phyloP scores from a whole-genome alignment of 352 stramenopile genomes.

The Pythium guiyangense region DNA sequence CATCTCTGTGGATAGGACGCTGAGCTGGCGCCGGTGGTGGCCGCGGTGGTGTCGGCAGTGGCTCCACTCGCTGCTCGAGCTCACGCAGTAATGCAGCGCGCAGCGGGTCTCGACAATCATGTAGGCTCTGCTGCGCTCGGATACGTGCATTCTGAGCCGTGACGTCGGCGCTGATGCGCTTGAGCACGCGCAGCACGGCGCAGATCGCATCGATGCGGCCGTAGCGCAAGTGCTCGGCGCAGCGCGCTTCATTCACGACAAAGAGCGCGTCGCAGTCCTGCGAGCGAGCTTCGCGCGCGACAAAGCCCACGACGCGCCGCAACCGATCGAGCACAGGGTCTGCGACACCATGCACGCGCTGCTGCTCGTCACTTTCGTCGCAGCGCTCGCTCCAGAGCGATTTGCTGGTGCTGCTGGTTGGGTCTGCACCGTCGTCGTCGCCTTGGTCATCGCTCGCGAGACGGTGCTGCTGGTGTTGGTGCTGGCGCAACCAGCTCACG shows the following conservation, averaged over 20 bases:
- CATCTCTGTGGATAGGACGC: background rate
- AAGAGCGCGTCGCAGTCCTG: slow-evolving; percentile 41
- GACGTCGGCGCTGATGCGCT: slow-evolving; percentile 17
- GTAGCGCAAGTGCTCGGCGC: slow-evolving; percentile 26
- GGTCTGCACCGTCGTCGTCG: background rate
- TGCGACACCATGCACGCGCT: too few relatives aligned
- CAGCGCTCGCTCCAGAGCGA: background rate
- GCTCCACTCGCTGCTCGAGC: background rate
- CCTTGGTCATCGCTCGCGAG: background rate
- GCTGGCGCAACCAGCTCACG: slow-evolving; percentile 26
- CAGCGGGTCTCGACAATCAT: background rate
- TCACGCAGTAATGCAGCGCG: background rate
- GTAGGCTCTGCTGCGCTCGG: background rate
- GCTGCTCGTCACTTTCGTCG: background rate
- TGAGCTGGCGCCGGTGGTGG: background rate
- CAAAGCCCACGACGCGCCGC: slow-evolving; percentile 31
- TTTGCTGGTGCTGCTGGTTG: background rate
- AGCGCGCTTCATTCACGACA: slow-evolving; percentile 41
- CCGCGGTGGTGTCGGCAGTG: background rate
- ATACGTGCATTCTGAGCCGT: background rate
- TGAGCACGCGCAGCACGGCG: slow-evolving; percentile 42
- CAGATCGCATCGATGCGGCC: slow-evolving; percentile 33
- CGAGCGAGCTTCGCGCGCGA: slow-evolving; percentile 28
- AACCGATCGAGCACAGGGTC: slow-evolving; percentile 13
- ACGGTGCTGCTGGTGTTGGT: background rate